Evolutionary conservation across 306 rosid species (phyloP).

Genomic region (Castanospermum australe): DNA sequence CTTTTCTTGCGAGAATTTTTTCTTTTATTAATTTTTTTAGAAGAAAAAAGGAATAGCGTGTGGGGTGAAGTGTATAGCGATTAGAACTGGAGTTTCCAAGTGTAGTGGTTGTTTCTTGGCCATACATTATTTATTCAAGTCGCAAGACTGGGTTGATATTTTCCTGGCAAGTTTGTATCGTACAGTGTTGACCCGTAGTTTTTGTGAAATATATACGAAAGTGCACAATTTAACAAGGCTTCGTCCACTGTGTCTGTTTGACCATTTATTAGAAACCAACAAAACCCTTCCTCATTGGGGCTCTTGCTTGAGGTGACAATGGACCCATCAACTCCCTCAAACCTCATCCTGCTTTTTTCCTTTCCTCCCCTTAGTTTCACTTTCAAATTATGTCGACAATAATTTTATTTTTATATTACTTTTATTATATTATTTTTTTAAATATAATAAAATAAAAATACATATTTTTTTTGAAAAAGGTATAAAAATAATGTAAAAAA

Average conservation of each 20-base stretch:
- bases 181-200: slow-evolving; percentile 29
- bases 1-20: background rate
- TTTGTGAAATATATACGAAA: slow-evolving; percentile 33
- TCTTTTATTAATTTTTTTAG: background rate
- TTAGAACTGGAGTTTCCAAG: background rate
- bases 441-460: no score
- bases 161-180: slow-evolving; percentile 22
- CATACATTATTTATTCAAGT: slow-evolving; percentile 50
- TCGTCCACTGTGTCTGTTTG: slow-evolving; percentile 44
- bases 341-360: background rate
- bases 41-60: background rate
- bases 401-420: no score
- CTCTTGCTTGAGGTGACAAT: slow-evolving; percentile 23
- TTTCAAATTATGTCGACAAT: background rate
- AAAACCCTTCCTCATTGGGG: slow-evolving; percentile 35
- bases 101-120: slow-evolving; percentile 39
- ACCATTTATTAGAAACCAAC: slow-evolving; percentile 58
- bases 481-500: no score
- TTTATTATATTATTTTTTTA: no score
- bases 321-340: slow-evolving; percentile 14
- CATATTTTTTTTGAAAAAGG: no score
- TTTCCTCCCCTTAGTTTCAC: background rate
- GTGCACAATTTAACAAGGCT: slow-evolving; percentile 41
- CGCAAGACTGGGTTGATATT: background rate
- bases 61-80: background rate